phyloP scores from a whole-genome alignment of 2,329 filamentous ascomycete genomes.

The Cordyceps cateniannulata region DNA sequence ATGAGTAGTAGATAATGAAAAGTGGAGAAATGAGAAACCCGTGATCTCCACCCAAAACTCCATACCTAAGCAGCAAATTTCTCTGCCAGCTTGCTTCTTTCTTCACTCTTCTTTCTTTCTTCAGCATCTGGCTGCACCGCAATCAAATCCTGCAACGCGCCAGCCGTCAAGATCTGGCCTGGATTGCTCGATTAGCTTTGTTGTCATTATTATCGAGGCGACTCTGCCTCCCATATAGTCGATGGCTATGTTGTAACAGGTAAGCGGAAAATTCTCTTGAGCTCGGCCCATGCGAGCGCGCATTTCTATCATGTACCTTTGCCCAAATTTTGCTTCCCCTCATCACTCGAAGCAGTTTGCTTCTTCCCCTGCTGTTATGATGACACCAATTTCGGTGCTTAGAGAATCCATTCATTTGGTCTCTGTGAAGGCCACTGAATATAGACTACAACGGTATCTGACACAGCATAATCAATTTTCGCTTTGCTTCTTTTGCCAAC shows the following conservation, averaged over 20 bases:
- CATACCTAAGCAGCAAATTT: conserved; percentile 8
- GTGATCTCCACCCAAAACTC: conserved; percentile 9
- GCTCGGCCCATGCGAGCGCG: neutral
- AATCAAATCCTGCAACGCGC: neutral
- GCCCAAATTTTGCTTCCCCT: conserved; percentile 18
- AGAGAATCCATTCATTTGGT: conserved; percentile 54
- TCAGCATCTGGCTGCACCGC: neutral
- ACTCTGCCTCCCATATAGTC: neutral
- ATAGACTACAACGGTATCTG: conserved; percentile 98
- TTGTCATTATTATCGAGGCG: neutral
- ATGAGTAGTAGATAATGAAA: conserved; percentile 1
- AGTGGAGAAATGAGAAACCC: conserved; percentile 6
- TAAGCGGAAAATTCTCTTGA: conserved; percentile 1
- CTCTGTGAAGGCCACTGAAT: conserved; percentile 57
- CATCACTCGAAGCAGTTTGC: conserved; percentile 9
- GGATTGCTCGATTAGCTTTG: neutral
- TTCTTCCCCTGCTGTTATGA: conserved; percentile 38
- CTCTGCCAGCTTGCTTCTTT: neutral
- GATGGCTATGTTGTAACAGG: conserved; percentile 7
- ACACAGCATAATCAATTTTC: conserved; percentile 36
- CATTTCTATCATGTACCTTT: neutral
- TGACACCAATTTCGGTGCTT: conserved; percentile 53
- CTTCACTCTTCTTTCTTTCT: neutral
- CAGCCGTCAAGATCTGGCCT: neutral
- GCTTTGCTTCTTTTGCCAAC: neutral